Evolutionary conservation across 1,284 basidiomycete genomes (phyloP).

Genomic region (Athelia sp.): DNA sequence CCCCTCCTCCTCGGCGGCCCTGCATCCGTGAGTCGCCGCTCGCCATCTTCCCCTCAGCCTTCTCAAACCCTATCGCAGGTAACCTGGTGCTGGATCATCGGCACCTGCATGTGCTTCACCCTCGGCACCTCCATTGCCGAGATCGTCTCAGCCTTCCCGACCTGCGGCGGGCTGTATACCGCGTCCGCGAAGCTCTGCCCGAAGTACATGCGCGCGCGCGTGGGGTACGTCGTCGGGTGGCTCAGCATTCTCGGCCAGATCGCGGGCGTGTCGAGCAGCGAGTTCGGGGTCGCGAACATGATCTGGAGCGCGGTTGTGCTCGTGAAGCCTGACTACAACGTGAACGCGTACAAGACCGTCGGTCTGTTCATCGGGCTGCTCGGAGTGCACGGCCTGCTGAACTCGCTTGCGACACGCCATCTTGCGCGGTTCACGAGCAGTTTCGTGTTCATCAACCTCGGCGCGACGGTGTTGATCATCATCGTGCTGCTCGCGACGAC

Average conservation of each 20-base stretch:
- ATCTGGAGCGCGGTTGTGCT: conserved; percentile 75
- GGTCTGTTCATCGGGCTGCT: conserved; percentile 72
- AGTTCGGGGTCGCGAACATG: conserved; percentile 88
- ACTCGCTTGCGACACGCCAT: conserved; percentile 77
- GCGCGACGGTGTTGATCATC: conserved; percentile 78
- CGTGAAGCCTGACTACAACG: conserved; percentile 44
- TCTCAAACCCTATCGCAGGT: too few relatives aligned
- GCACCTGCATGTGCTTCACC: conserved; percentile 72
- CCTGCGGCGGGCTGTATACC: conserved; percentile 79
- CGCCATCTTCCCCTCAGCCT: background rate
- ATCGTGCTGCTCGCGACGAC: conserved; percentile 82
- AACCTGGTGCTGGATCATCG: conserved; percentile 80
- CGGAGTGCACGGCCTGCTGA: conserved; percentile 71
- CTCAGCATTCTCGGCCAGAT: conserved; percentile 83
- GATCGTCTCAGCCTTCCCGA: conserved; percentile 77
- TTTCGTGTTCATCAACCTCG: conserved; percentile 88
- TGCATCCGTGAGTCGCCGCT: conserved; percentile 59
- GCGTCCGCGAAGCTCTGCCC: conserved; percentile 79
- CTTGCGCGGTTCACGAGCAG: conserved; percentile 75
- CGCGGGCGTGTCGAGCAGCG: conserved; percentile 81
- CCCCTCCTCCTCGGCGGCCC: conserved; percentile 75
- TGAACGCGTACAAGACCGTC: conserved; percentile 62
- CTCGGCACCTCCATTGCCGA: conserved; percentile 79
- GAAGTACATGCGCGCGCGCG: conserved; percentile 51
- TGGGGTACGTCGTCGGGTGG: conserved; percentile 81